phyloP scores from a whole-genome alignment of 306 rosid genomes.

The Abrus precatorius region DNA sequence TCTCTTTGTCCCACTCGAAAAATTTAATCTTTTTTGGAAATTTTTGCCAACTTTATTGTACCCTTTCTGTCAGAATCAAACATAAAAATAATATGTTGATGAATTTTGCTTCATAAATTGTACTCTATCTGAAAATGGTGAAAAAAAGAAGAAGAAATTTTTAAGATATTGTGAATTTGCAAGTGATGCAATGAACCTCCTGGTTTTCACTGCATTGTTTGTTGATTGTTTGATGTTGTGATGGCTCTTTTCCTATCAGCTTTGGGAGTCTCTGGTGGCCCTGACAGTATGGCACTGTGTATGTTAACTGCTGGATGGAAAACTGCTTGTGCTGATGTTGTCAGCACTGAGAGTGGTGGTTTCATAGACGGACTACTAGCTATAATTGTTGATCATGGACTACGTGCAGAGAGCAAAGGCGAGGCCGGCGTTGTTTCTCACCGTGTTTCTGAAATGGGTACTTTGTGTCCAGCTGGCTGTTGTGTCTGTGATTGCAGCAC shows the following conservation, averaged over 20 bases:
- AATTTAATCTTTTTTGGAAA: neutral
- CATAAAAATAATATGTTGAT: conserved; percentile 22
- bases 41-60: neutral
- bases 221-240: conserved; percentile 30
- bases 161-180: neutral
- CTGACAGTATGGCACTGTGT: conserved; percentile 90
- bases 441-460: conserved; percentile 81
- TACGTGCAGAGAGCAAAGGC: conserved; percentile 90
- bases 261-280: conserved; percentile 99
- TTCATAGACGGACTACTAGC: conserved; percentile 82
- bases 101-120: neutral
- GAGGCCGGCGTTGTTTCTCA: conserved; percentile 73
- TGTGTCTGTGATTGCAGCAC: conserved; percentile 38
- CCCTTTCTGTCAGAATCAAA: conserved; percentile 25
- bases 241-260: conserved; percentile 58
- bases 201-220: conserved; percentile 9
- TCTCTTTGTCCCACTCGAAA: neutral
- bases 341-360: conserved; percentile 51
- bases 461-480: conserved; percentile 9
- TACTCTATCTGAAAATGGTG: neutral
- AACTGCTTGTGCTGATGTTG: conserved; percentile 57
- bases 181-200: neutral
- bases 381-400: conserved; percentile 84
- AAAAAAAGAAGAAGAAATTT: neutral
- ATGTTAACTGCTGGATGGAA: conserved; percentile 85